Conservation (phyloP, 2,329 filamentous ascomycete species). For the Hymenoscyphus infarciens region DNA sequence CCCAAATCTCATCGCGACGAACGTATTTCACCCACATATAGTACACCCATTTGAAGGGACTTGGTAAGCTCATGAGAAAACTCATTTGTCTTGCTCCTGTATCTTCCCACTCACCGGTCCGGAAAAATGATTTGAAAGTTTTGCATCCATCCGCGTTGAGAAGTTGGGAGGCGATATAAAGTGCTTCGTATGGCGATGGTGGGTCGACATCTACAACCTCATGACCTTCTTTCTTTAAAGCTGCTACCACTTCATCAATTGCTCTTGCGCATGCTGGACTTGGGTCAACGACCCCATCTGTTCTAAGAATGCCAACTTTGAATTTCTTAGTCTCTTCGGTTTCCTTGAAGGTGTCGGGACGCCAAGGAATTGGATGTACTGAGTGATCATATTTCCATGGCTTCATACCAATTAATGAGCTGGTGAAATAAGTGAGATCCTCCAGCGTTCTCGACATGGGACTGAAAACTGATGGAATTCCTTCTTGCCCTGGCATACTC, state of each 20-base stretch:
- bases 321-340: constrained; percentile 60
- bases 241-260: constrained; percentile 64
- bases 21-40: constrained; percentile 88
- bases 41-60: constrained; percentile 77
- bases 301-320: constrained; percentile 72
- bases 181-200: constrained; percentile 69
- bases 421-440: constrained; percentile 82
- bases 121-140: constrained; percentile 75
- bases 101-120: constrained; percentile 75
- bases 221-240: constrained; percentile 69
- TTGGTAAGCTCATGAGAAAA: constrained; percentile 68
- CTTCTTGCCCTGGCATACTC: constrained; percentile 90
- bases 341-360: constrained; percentile 55
- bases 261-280: constrained; percentile 80
- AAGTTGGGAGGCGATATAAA: constrained; percentile 73
- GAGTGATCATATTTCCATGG: constrained; percentile 87
- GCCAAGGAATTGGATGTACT: constrained; percentile 82
- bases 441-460: constrained; percentile 86
- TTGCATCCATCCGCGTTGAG: constrained; percentile 81
- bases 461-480: constrained; percentile 82
- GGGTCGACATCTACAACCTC: constrained; percentile 65
- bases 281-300: constrained; percentile 80
- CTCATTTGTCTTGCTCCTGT: constrained; percentile 71
- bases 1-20: constrained; percentile 71
- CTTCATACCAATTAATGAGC: constrained; percentile 71